phyloP scores from a whole-genome alignment of 208 protist genomes.

The Strigomonas galati region DNA sequence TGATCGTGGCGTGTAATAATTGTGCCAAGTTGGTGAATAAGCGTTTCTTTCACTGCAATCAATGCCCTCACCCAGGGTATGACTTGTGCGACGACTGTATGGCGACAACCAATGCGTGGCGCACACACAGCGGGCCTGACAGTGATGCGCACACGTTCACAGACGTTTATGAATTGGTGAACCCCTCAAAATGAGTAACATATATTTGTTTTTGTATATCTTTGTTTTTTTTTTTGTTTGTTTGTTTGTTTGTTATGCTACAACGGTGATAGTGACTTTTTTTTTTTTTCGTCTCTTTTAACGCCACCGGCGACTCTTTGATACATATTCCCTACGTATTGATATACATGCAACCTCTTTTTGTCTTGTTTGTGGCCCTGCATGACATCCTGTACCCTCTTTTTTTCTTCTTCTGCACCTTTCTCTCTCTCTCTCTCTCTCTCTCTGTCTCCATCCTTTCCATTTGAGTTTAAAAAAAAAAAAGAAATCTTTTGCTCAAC shows the following conservation, averaged over 20 bases:
- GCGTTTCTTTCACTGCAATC: background rate
- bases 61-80: background rate
- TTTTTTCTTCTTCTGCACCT: background rate
- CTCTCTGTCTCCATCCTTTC: constrained; percentile 2
- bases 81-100: background rate
- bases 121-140: background rate
- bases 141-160: background rate
- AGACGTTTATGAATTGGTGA: background rate
- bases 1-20: background rate
- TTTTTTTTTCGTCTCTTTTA: background rate
- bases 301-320: background rate
- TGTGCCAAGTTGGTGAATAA: background rate
- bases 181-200: too few relatives aligned
- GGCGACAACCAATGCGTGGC: background rate
- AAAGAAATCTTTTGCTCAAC: background rate
- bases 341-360: background rate
- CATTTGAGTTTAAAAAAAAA: background rate
- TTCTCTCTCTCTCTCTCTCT: constrained; percentile 9
- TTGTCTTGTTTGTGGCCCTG: background rate
- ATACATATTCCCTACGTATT: background rate
- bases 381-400: background rate
- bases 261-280: background rate
- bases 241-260: too few relatives aligned
- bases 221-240: too few relatives aligned
- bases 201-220: too few relatives aligned